These are phyloP conservation scores for Oryza australiensis DNA, from an alignment of 176 grass and related monocot species.

Conservation along the genomic window DNA sequence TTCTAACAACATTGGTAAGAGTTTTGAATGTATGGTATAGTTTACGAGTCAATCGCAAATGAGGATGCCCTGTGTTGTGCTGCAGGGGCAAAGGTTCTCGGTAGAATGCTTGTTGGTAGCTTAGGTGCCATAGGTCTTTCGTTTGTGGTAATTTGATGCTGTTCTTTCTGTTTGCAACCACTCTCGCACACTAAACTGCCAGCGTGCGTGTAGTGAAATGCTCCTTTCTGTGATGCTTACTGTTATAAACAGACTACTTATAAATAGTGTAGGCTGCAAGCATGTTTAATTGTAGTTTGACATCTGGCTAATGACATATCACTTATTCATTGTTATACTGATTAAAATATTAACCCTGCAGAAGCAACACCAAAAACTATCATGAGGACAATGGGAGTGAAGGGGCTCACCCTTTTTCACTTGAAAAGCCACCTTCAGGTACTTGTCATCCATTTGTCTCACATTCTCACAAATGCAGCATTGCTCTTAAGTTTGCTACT, in stretches of 20 bases:
- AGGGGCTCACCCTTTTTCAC: conserved; percentile 88
- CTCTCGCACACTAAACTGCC: background rate
- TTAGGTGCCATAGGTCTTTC: background rate
- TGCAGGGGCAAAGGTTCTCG: background rate
- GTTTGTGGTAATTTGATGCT: background rate
- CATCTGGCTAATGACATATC: background rate
- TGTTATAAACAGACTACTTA: background rate
- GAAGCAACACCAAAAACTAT: conserved; percentile 82
- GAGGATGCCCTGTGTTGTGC: background rate
- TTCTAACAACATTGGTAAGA: background rate
- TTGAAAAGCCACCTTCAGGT: conserved; percentile 96
- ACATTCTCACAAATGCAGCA: background rate
- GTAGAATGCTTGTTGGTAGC: background rate
- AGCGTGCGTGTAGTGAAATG: background rate
- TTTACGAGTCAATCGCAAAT: background rate
- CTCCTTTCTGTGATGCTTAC: background rate
- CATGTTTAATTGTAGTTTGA: conserved; percentile 10
- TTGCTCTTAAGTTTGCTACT: conserved; percentile 17
- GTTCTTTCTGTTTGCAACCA: background rate
- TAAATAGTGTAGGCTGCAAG: background rate
- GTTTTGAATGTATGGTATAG: background rate
- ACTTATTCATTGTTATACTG: background rate
- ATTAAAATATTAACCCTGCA: conserved; percentile 30
- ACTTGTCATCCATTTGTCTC: conserved; percentile 16
- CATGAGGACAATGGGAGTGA: conserved; percentile 88